These are phyloP conservation scores for Pseudonitzschia multiseries DNA, from an alignment of 108 stramenopile genomes.

Conservation along the genomic window DNA sequence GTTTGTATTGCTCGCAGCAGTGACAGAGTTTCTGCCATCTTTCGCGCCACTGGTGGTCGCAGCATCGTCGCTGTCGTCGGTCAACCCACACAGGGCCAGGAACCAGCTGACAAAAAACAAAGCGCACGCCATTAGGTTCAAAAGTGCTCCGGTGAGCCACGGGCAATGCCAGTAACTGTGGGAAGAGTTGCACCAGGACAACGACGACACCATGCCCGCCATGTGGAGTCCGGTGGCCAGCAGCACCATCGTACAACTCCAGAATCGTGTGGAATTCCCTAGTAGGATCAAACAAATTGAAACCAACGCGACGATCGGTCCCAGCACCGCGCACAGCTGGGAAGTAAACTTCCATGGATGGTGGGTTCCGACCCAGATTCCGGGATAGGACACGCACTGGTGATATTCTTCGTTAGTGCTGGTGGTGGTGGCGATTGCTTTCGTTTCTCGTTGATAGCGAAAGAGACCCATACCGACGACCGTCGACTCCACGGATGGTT, in stretches of 20 bases:
- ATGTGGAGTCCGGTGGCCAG: neutral
- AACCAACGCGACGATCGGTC: constrained; percentile 11
- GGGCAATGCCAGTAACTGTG: constrained; percentile 1
- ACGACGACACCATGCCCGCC: neutral
- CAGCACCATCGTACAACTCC: neutral
- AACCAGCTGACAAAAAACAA: neutral
- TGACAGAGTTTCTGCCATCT: neutral
- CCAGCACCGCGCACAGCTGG: neutral
- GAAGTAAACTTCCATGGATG: neutral
- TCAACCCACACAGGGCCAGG: constrained; percentile 4
- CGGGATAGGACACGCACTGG: neutral
- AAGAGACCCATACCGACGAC: neutral
- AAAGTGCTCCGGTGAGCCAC: neutral
- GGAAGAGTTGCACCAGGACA: constrained; percentile 1
- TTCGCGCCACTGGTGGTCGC: neutral
- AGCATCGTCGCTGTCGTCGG: neutral
- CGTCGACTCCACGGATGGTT: neutral
- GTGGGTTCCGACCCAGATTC: neutral
- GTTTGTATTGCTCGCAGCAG: neutral
- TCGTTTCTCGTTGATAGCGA: neutral
- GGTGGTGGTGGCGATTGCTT: neutral
- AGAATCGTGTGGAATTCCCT: neutral
- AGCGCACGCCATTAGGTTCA: neutral
- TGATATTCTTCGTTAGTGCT: neutral
- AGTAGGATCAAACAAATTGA: neutral